A percentile compares a stretch with the other conserved stretches of the same genome.
Conservation (phyloP, 106 monocot genomes). For the Chionographis japonica region DNA sequence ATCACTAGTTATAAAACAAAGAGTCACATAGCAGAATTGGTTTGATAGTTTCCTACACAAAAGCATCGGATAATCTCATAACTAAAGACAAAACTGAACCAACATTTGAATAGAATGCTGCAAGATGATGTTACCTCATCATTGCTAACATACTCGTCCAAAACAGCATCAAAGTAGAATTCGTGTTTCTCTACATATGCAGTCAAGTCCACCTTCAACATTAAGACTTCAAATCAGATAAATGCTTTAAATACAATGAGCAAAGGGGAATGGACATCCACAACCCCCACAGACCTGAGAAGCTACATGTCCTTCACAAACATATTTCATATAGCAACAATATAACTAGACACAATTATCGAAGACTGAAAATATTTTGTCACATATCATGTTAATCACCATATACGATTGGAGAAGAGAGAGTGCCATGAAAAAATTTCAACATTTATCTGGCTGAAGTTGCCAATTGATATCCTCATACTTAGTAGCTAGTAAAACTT, state of each 20-base stretch:
- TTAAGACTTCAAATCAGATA: constrained; percentile 2
- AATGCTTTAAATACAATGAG: neutral
- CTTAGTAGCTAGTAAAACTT: too few species aligned
- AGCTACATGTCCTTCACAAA: too few species aligned
- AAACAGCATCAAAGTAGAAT: constrained; percentile 75
- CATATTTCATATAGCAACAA: too few species aligned
- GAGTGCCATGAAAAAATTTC: too few species aligned
- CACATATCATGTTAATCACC: too few species aligned
- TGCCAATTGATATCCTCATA: too few species aligned
- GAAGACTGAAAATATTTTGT: too few species aligned
- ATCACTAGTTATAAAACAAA: neutral
- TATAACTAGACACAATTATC: too few species aligned
- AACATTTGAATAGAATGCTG: neutral
- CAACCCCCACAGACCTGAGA: too few species aligned
- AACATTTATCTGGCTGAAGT: too few species aligned
- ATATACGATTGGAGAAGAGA: too few species aligned
- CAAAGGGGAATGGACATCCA: neutral
- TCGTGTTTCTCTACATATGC: constrained; percentile 98
- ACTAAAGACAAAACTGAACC: neutral
- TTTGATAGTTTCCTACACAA: neutral
- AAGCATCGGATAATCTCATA: neutral
- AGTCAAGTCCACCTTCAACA: constrained; percentile 84
- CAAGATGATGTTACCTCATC: constrained; percentile 49
- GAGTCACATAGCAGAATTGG: neutral
- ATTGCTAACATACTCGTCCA: constrained; percentile 63